A percentile compares a stretch with the other conserved stretches of the same genome.
These are phyloP conservation scores for Zymoseptoria passerinii DNA, from an alignment of 2,329 filamentous ascomycete species.

Conservation along the genomic window DNA sequence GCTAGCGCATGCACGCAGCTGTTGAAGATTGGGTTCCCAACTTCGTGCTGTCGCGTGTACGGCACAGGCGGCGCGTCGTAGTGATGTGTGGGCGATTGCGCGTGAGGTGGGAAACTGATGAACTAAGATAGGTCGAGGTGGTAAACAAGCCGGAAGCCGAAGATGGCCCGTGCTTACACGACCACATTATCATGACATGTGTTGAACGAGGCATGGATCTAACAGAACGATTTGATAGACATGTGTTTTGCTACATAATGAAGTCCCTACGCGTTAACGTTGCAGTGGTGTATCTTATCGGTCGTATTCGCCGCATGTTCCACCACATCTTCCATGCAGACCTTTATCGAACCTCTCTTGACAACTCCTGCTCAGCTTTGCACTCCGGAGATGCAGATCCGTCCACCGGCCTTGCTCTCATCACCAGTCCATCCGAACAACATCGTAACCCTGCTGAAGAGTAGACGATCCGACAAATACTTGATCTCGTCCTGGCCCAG, in stretches of 20 bases:
- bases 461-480: conserved; percentile 44
- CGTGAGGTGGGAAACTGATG: neutral
- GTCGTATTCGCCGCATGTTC: neutral
- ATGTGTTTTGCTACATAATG: too few relatives aligned
- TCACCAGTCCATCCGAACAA: conserved; percentile 46
- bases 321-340: neutral
- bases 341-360: neutral
- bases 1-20: neutral
- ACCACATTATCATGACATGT: too few relatives aligned
- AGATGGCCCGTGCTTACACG: neutral
- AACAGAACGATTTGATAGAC: too few relatives aligned
- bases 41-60: neutral
- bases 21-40: neutral
- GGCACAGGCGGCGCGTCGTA: neutral
- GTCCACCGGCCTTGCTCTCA: conserved; percentile 24
- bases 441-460: conserved; percentile 46
- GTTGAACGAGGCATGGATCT: too few relatives aligned
- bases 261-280: too few relatives aligned
- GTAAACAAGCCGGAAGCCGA: neutral
- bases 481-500: conserved; percentile 35
- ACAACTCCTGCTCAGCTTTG: conserved; percentile 29
- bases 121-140: too few relatives aligned
- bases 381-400: conserved; percentile 35
- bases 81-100: neutral
- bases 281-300: neutral